These are phyloP conservation scores for Jatropha curcas DNA, from an alignment of 345 rosid genomes.

Conservation along the genomic window DNA sequence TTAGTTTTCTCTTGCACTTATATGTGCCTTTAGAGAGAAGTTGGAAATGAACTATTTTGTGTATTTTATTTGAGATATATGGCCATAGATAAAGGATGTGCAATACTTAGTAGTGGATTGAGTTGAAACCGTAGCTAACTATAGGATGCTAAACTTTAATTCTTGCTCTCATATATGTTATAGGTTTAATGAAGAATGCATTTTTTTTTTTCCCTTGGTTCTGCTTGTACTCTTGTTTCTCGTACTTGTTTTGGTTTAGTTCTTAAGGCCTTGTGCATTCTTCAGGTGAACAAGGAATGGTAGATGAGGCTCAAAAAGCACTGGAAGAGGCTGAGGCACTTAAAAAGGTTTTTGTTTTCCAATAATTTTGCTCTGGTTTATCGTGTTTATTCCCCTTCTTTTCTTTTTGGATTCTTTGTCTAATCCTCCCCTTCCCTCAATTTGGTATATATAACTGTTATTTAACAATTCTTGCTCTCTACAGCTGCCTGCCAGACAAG, in stretches of 20 bases:
- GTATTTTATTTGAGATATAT: not conserved
- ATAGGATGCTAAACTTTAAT: not conserved
- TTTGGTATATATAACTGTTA: not conserved
- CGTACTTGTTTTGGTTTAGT: not conserved
- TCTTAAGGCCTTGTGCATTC: slow-evolving; percentile 8
- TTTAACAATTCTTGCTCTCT: slow-evolving; percentile 13
- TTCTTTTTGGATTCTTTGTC: not conserved
- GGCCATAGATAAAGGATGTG: not conserved
- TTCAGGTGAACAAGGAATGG: slow-evolving; percentile 98
- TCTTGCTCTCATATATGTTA: not conserved
- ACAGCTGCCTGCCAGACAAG: slow-evolving; percentile 82
- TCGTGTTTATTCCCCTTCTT: not conserved
- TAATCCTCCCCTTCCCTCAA: not conserved
- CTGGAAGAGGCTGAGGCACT: slow-evolving; percentile 99
- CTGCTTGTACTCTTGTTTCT: not conserved
- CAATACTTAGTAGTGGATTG: not conserved
- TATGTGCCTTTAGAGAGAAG: not conserved
- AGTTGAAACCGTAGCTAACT: not conserved
- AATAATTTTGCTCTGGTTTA: not conserved
- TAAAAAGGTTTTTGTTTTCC: slow-evolving; percentile 62
- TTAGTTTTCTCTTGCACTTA: not conserved
- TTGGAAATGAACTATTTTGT: too few relatives aligned
- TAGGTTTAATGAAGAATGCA: not conserved
- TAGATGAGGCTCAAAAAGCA: slow-evolving; percentile 98
- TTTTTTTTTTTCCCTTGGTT: not conserved